phyloP scores from a whole-genome alignment of 2,329 filamentous ascomycete genomes.

The Boeremia exigua region DNA sequence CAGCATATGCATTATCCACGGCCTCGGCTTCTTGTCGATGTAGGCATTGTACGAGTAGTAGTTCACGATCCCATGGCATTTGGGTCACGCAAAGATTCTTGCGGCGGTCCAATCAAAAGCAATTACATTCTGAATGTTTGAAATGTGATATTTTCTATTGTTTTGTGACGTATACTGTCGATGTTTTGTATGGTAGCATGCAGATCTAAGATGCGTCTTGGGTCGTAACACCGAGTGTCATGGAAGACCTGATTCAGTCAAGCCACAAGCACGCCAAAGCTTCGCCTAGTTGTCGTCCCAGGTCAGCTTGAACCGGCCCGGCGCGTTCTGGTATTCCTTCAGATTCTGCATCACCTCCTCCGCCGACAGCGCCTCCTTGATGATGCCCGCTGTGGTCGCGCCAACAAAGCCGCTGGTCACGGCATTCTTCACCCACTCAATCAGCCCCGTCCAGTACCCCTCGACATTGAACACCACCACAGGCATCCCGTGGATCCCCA shows the following conservation, averaged over 20 bases:
- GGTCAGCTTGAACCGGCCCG: slow-evolving; percentile 77
- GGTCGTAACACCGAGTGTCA: background rate
- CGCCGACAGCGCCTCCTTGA: slow-evolving; percentile 75
- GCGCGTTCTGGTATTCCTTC: slow-evolving; percentile 75
- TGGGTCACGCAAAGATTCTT: too few species aligned
- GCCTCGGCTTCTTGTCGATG: background rate
- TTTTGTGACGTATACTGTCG: background rate
- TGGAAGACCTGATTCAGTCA: too few species aligned
- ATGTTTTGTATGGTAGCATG: too few species aligned
- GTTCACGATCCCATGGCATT: too few species aligned
- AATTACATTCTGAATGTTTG: background rate
- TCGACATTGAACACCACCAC: slow-evolving; percentile 86
- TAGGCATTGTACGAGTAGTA: background rate
- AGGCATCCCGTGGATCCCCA: slow-evolving; percentile 81
- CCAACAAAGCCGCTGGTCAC: slow-evolving; percentile 80
- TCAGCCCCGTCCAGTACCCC: slow-evolving; percentile 88
- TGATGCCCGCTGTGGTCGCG: slow-evolving; percentile 72
- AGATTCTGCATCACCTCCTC: slow-evolving; percentile 75
- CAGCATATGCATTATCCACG: background rate
- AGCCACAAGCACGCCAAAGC: too few species aligned
- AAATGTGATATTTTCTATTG: background rate
- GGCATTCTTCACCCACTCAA: slow-evolving; percentile 79
- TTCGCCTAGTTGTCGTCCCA: slow-evolving; percentile 66
- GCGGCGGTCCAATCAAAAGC: background rate
- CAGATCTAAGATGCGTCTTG: too few species aligned